Conservation (phyloP, 2,329 filamentous ascomycete species). For the Fusarium tuaranense region DNA sequence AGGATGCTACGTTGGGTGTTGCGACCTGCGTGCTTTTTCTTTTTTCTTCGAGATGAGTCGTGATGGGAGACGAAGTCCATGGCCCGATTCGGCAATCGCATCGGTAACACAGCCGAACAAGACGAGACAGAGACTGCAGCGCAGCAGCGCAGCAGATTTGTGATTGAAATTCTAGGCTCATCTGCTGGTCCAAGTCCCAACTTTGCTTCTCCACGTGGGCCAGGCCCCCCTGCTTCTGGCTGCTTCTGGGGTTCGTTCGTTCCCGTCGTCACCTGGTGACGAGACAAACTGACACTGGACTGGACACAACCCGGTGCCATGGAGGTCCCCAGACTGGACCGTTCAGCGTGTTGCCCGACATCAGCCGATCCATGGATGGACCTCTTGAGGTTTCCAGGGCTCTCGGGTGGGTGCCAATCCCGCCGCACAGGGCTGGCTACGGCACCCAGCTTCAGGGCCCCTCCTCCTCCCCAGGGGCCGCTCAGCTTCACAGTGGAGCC, state of each 20-base stretch:
- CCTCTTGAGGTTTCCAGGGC: neutral
- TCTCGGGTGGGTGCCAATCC: slow-evolving; percentile 27
- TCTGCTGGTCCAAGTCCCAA: slow-evolving; percentile 7
- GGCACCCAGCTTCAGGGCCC: slow-evolving; percentile 1
- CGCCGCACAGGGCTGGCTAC: slow-evolving; percentile 13
- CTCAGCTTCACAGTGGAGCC: slow-evolving; percentile 9
- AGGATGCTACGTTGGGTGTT: slow-evolving; percentile 2
- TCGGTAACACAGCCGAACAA: neutral
- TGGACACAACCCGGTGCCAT: slow-evolving; percentile 6
- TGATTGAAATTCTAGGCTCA: slow-evolving; percentile 1
- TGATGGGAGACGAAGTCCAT: neutral
- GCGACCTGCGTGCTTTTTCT: slow-evolving; percentile 15
- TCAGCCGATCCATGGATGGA: slow-evolving; percentile 43
- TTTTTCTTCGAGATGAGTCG: neutral
- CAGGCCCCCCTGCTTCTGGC: neutral
- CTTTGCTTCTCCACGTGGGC: slow-evolving; percentile 41
- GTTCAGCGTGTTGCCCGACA: slow-evolving; percentile 40
- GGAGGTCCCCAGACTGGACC: neutral
- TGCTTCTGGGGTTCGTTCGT: slow-evolving; percentile 1
- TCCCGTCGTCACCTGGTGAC: slow-evolving; percentile 15
- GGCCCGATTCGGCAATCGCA: slow-evolving; percentile 15
- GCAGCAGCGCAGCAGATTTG: neutral
- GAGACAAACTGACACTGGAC: slow-evolving; percentile 18
- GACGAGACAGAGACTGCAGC: neutral
- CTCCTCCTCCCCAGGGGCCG: neutral